These are phyloP conservation scores for Malus asiatica DNA, from an alignment of 306 rosid genomes.

Conservation along the genomic window DNA sequence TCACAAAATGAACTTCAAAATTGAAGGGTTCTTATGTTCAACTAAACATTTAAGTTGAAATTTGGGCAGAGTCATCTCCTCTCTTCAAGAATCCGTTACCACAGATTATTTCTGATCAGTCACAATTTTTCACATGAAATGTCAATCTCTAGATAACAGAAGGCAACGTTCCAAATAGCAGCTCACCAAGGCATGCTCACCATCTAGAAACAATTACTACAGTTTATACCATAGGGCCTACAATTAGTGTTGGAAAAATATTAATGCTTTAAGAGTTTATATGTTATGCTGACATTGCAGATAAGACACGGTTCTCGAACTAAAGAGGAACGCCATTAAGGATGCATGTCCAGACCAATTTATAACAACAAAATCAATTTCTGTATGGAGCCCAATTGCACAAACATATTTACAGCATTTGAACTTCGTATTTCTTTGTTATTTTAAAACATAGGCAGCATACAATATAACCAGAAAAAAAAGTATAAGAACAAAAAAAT, in stretches of 20 bases:
- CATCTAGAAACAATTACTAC: background rate
- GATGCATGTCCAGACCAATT: background rate
- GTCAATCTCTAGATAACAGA: background rate
- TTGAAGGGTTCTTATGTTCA: background rate
- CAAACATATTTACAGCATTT: background rate
- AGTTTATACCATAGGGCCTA: background rate
- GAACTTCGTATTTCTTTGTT: background rate
- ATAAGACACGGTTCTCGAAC: background rate
- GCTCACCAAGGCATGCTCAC: background rate
- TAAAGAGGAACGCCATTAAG: background rate
- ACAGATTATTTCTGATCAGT: background rate
- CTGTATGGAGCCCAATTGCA: background rate
- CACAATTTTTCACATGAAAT: background rate
- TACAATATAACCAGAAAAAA: background rate
- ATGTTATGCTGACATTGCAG: background rate
- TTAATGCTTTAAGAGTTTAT: background rate
- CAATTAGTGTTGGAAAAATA: background rate
- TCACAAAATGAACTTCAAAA: background rate
- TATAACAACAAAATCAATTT: background rate
- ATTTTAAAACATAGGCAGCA: background rate
- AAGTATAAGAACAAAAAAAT: background rate
- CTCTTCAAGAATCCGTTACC: background rate
- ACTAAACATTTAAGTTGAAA: background rate
- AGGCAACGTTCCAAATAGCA: background rate
- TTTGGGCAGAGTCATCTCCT: background rate